Percentiles rank a stretch among this genome's conserved stretches.
phyloP scores from a whole-genome alignment of 768 basidiomycete genomes.

The Hortiboletus campestris region DNA sequence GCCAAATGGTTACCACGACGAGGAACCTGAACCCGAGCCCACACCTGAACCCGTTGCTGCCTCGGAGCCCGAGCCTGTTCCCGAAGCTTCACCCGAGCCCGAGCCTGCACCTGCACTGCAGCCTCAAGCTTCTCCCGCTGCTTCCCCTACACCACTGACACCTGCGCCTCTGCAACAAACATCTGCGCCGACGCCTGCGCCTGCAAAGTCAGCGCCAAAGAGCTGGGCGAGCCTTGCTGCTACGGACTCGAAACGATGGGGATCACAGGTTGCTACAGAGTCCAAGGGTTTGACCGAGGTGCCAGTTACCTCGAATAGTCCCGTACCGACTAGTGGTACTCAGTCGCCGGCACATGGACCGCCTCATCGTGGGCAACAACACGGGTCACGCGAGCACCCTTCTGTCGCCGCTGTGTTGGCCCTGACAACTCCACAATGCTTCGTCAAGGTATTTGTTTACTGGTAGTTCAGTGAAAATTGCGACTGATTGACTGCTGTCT shows the following conservation, averaged over 20 bases:
- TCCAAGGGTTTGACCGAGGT: constrained; percentile 75
- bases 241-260: constrained; percentile 80
- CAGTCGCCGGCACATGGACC: constrained; percentile 34
- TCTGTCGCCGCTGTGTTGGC: constrained; percentile 53
- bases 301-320: constrained; percentile 37
- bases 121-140: constrained; percentile 5
- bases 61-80: constrained; percentile 24
- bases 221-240: constrained; percentile 95
- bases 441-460: constrained; percentile 72
- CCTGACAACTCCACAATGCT: constrained; percentile 76
- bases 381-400: constrained; percentile 43
- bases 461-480: not conserved
- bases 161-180: constrained; percentile 28
- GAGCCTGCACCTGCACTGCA: constrained; percentile 24
- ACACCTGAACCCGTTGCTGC: constrained; percentile 26
- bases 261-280: constrained; percentile 73
- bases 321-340: constrained; percentile 42
- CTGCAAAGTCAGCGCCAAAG: constrained; percentile 55
- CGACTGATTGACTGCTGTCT: constrained; percentile 1
- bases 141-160: constrained; percentile 30
- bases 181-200: constrained; percentile 31
- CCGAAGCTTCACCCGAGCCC: constrained; percentile 27
- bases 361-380: constrained; percentile 35
- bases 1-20: constrained; percentile 39
- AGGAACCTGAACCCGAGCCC: constrained; percentile 34